Base-by-base conservation (phyloP, 805 yeast species). In the Metschnikowia gruessii region DNA sequence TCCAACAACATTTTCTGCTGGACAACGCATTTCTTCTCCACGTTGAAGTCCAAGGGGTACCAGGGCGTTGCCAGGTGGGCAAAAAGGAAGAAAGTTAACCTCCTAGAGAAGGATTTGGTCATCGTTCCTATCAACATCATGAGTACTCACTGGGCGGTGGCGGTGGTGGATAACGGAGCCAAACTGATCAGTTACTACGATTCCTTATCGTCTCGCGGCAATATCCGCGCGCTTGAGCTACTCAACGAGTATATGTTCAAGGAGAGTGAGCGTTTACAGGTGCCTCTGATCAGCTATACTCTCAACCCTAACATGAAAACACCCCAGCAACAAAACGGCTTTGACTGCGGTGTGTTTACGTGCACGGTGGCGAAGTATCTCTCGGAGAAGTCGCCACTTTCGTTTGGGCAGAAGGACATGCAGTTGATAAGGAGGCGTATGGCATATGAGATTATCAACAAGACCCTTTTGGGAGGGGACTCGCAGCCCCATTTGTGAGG, bases 331-430 rank as follows among this genome's bases (percentile, higher is more conserved):
- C 70, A 75, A 22, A 94, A 94, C 60, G 97, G 97, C 0, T 87
- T 63, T 55, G 99, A 94, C 64, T 94, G 99, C 70, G 99, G 99
- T 7, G 95, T 92, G 2, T 94, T 91, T 60, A 79, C 95, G 2
- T 85, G 97, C 63, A 80, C 90, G 45, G 84, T 82, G 39, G 87
- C 87, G 1, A 77, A 81, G 40, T 82, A 76, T 38, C 56, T 88
- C 35, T 67, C 91, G 0, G 67, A 79, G 30, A 77, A 72, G 4
- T 62, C 63, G 21, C 74, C 73, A 0, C 65, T 87, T 33, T 59
- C 64, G 3, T 92, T 81, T 56, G 61, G 79, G 7, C 91, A 85
- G 55, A 65, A 69, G 7, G 95, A 89, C 59, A 90, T 92, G 81
- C 71, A 70, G 5, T 61, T 63, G 2, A 70, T 92, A 46, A 72